These are phyloP conservation scores for Rhizophora apiculata DNA, from an alignment of 345 rosid genomes.

Conservation along the genomic window DNA sequence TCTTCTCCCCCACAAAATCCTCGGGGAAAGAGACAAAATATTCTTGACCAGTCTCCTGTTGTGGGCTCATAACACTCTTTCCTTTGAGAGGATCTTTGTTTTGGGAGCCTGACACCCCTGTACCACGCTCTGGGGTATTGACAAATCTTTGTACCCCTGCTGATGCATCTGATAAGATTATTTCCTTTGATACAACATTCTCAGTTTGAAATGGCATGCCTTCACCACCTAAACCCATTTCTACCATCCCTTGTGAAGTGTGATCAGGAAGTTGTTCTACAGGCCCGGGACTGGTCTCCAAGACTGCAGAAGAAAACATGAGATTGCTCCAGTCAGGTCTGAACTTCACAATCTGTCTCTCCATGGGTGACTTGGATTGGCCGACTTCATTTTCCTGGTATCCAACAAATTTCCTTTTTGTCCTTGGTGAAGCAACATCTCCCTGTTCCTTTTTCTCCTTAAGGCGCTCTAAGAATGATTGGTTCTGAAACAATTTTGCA, in stretches of 20 bases:
- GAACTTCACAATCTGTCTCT: slow-evolving; percentile 45
- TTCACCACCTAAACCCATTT: slow-evolving; percentile 30
- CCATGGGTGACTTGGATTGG: slow-evolving; percentile 35
- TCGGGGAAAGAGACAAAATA: slow-evolving; percentile 53
- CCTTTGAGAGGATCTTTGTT: slow-evolving; percentile 37
- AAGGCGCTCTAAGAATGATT: slow-evolving; percentile 23
- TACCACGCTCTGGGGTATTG: slow-evolving; percentile 21
- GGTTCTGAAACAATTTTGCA: slow-evolving; percentile 26
- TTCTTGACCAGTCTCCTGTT: slow-evolving; percentile 41
- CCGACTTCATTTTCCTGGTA: slow-evolving; percentile 42
- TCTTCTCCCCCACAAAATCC: slow-evolving; percentile 31
- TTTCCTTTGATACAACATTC: slow-evolving; percentile 17
- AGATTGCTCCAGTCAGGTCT: slow-evolving; percentile 34
- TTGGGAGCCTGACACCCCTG: slow-evolving; percentile 34
- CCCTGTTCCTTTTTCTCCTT: slow-evolving; percentile 24
- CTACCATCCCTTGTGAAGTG: slow-evolving; percentile 27
- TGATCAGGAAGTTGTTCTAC: slow-evolving; percentile 28
- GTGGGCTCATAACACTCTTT: slow-evolving; percentile 37
- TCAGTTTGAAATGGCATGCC: slow-evolving; percentile 29
- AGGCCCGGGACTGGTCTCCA: slow-evolving; percentile 24
- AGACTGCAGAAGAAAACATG: slow-evolving; percentile 16
- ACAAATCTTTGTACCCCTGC: slow-evolving; percentile 14
- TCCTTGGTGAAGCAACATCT: slow-evolving; percentile 40
- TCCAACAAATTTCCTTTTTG: slow-evolving; percentile 59
- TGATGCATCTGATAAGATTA: slow-evolving; percentile 17